These are phyloP conservation scores for Peronosclerospora sorghi DNA, from an alignment of 352 stramenopile genomes.

Conservation along the genomic window DNA sequence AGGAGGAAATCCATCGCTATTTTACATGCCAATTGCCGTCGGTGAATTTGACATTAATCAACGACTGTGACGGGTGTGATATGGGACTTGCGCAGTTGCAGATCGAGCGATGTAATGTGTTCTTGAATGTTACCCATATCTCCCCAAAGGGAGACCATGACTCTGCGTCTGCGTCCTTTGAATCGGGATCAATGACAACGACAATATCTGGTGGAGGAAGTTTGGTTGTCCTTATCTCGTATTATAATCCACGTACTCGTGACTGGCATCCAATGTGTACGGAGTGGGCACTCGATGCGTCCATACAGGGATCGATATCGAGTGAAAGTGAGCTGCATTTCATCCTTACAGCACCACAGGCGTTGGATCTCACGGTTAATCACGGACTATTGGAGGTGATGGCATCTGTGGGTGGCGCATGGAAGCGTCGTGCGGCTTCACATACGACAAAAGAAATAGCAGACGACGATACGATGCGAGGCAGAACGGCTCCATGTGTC, in stretches of 20 bases:
- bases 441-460: conserved; percentile 3
- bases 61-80: conserved; percentile 79
- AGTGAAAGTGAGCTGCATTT: conserved; percentile 56
- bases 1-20: conserved; percentile 59
- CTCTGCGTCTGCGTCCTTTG: conserved; percentile 11
- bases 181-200: conserved; percentile 19
- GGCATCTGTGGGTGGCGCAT: conserved; percentile 64
- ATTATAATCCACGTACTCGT: conserved; percentile 76
- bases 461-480: conserved; percentile 18
- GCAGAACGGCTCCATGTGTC: conserved; percentile 56
- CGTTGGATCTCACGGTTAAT: conserved; percentile 64
- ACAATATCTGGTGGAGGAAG: conserved; percentile 56
- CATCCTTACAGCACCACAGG: conserved; percentile 57
- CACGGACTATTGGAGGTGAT: conserved; percentile 68
- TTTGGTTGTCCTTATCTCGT: conserved; percentile 52
- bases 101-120: conserved; percentile 57
- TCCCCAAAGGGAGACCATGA: conserved; percentile 6
- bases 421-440: conserved; percentile 31
- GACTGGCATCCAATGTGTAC: conserved; percentile 76
- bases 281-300: conserved; percentile 62
- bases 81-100: conserved; percentile 75
- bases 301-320: conserved; percentile 39
- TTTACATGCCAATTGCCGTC: conserved; percentile 61
- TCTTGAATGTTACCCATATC: conserved; percentile 61
- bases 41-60: conserved; percentile 69